Evolutionary conservation across 2,329 filamentous ascomycete species (phyloP), one percentile per base, ranked within the genome.

Genomic region (Aspergillus aculeatus): DNA sequence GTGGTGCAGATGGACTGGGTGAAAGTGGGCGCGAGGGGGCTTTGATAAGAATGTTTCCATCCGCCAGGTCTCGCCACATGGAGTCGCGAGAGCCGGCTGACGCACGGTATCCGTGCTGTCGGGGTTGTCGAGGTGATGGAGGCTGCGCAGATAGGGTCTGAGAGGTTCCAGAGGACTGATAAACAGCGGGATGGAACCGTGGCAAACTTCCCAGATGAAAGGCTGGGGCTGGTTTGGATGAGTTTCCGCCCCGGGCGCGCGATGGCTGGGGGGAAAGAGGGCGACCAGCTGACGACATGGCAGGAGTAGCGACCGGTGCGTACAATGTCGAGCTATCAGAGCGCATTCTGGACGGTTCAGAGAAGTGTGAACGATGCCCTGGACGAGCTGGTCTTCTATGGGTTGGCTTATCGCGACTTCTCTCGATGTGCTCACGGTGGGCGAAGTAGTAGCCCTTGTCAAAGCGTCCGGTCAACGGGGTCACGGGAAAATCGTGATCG

Each of bases 121-220:
- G 71, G 49, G 66, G 64, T 63, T 73, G 73, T n/a, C 63, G 74
- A 49, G 69, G 75, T 23, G 65, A 73, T 4, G 67, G 64, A n/a
- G 70, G 74, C 59, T 73, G 75, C 14, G 58, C 60, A 23, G 64
- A 63, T 26, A 62, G 29, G 26, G 59, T 66, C 54, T 69, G 67
- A 10, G 68, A 61, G 52, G 58, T 66, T 47, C 63, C 63, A 9
- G 66, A 61, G 5, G 75, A 68, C 55, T 75, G 76, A 60, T 79
- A 81, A 58, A 78, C 75, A 10, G 77, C 74, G 1, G 79, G 78
- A 64, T 81, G 78, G 63, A 78, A 80, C 29, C 78, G 74, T n/a
- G 78, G 78, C 19, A 81, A 69, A 50, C 65, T 76, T 49, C 71
- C 72, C 12, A 80, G 73, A 50, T 77, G 71, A 66, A 78, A 73